Evolutionary conservation across 768 basidiomycete genomes (phyloP), one percentile per base, ranked within the genome.

Genomic region (Boletus bicolor): DNA sequence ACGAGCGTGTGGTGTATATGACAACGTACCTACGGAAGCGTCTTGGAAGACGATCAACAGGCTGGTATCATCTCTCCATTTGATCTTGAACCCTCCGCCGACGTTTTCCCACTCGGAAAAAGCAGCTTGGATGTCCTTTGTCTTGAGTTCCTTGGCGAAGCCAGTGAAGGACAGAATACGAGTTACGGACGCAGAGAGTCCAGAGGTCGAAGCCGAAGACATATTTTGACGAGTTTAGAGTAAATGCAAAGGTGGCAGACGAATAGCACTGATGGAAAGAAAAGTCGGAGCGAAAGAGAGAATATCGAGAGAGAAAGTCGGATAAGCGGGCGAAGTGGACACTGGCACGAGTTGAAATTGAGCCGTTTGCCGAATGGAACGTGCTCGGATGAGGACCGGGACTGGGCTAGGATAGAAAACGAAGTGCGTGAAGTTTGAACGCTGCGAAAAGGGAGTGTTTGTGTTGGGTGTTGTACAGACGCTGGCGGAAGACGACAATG

Each of bases 11-110:
- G n/a, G 46, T n/a, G 34, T 7, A 17, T 42, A 59, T 45, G 51
- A 55, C 42, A 48, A 81, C 95, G 79, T 68, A 98, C 97, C 96
- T 43, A 89, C 80, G 46, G 81, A 77, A 53, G 97, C 85, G 74
- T 98, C 97, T 60, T 83, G 82, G 70, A 99, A 99, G 53, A 99
- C 97, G 63, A 97, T 89, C 64, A 95, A 76, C 39, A 96, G 89
- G 68, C 91, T 95, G 37, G 92, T 93, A 73, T 99, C 97, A 73
- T 99, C 95, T 64, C 85, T 82, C 97, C 97, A 99, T 72, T 99
- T 99, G 71, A 99, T 95, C 81, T 95, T 93, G 79, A 96, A 97
- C 24, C 97, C 97, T 30, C 96, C 97, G 54, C 79, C 83, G 50
- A 86, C 77, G 56, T 75, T 80, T 65, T 97, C 93, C 82, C 89